Conservation (phyloP, 1,284 basidiomycete genomes). For the Malassezia furfur region DNA sequence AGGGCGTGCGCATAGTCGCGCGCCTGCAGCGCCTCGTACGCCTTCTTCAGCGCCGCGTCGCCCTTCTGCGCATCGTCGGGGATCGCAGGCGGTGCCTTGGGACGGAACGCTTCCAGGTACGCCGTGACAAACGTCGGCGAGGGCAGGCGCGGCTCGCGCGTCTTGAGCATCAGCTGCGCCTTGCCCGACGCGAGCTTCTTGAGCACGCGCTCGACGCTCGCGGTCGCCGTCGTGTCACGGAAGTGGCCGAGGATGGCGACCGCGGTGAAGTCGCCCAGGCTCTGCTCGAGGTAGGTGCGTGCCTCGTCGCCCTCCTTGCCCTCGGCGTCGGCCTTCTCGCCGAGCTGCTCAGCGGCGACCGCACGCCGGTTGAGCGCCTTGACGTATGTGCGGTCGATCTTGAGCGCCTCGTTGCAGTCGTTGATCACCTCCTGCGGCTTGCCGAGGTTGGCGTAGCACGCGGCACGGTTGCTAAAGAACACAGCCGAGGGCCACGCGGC, state of each 20-base stretch:
- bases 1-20: conserved; percentile 79
- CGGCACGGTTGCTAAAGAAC: conserved; percentile 93
- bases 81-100: conserved; percentile 62
- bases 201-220: conserved; percentile 80
- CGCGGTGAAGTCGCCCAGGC: conserved; percentile 71
- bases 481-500: conserved; percentile 87
- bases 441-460: conserved; percentile 85
- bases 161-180: conserved; percentile 63
- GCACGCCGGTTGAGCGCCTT: conserved; percentile 92
- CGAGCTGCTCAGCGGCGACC: conserved; percentile 70
- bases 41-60: conserved; percentile 71
- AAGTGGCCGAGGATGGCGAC: conserved; percentile 90
- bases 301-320: conserved; percentile 34
- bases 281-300: conserved; percentile 27
- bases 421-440: conserved; percentile 73
- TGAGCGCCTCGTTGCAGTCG: conserved; percentile 82
- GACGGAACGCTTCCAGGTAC: conserved; percentile 93
- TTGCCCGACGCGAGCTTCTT: conserved; percentile 70
- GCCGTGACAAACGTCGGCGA: conserved; percentile 87
- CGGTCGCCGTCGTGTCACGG: conserved; percentile 67
- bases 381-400: conserved; percentile 74
- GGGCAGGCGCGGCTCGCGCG: conserved; percentile 73
- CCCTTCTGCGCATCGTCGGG: conserved; percentile 69
- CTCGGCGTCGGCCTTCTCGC: conserved; percentile 61
- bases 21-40: conserved; percentile 72